Base-by-base conservation (phyloP, 192 early-diverging fungal genomes). In the Funneliformis geosporum region DNA sequence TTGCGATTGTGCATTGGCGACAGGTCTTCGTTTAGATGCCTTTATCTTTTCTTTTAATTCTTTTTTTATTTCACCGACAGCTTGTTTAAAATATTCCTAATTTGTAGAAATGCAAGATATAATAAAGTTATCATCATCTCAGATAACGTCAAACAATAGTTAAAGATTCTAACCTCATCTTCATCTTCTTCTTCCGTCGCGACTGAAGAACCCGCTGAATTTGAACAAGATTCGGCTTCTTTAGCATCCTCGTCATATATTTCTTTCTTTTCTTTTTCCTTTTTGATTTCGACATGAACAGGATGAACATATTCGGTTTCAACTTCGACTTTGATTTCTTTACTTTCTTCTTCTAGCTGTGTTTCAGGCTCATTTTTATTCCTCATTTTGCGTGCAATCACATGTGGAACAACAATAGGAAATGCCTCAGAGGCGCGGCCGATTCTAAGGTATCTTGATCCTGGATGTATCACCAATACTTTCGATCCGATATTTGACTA, bases 401-500 rank as follows among this genome's bases (percentile, higher is more conserved):
- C 89, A 73, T 97, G 93, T 27, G 95, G 94, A 0, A 94, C 85
- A 11, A 91, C 89, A 18, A 84, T 82, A 2, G 96, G 95, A 55
- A 94, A 90, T 1, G 95, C 90, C 66, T 97, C 94, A 16, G 93
- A 93, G 8, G 95, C 93, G 16, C 90, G 82, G 38, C 95, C 95
- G n/a, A 97, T 90, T 50, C 94, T 86, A 62, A 97, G 84, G 82
- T 90, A 90, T 66, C 91, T 85, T 67, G 96, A 97, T 59, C 96
- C 96, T 4, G 96, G 91, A 60, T 97, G 94, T 72, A 97, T 94
- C 18, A 97, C 91, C 75, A 97, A 88, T 21, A 93, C 89, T 80
- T 95, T 92, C 12, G 82, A 81, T 69, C 86, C 88, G 39, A 76
- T 74, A 27, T 86, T 87, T 16, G 88, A 84, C 85, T 91, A 83